Conservation (phyloP, 129 eudicot species). For the Mikania micrantha region DNA sequence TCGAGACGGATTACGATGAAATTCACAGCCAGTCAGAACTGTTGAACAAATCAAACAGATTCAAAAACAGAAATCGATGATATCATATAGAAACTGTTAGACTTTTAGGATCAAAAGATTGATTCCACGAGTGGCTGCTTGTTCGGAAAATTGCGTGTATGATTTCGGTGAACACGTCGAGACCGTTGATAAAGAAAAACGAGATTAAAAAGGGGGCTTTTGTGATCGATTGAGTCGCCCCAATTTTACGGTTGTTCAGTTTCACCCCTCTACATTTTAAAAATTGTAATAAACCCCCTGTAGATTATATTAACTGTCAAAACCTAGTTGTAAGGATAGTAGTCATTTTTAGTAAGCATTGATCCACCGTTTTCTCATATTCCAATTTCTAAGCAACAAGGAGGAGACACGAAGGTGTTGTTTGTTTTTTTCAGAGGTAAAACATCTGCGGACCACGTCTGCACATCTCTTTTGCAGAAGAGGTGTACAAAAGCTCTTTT, state of each 20-base stretch:
- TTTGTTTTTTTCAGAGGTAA: no score
- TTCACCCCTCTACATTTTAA: neutral
- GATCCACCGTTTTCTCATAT: no score
- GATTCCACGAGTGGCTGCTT: slow-evolving; percentile 8
- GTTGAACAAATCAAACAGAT: neutral
- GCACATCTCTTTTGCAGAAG: no score
- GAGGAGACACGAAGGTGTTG: no score
- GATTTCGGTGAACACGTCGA: slow-evolving; percentile 68
- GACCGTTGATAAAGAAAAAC: slow-evolving; percentile 46
- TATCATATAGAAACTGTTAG: neutral
- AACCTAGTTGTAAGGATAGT: no score
- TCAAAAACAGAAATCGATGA: slow-evolving; percentile 5
- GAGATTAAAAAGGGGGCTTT: slow-evolving; percentile 7
- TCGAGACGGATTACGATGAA: neutral
- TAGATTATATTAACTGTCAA: no score
- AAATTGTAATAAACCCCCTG: neutral
- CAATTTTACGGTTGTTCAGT: neutral
- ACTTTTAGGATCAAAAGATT: neutral
- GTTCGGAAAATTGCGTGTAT: slow-evolving; percentile 17
- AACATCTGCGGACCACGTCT: no score
- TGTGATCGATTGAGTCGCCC: neutral
- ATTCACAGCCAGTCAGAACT: neutral
- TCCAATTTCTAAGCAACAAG: no score
- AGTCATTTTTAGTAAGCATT: no score
- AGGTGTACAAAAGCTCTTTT: no score